A percentile compares a stretch with the other conserved stretches of the same genome.
Conservation (phyloP, 2,329 filamentous ascomycete genomes). For the Xylariomycetidae sp. region DNA sequence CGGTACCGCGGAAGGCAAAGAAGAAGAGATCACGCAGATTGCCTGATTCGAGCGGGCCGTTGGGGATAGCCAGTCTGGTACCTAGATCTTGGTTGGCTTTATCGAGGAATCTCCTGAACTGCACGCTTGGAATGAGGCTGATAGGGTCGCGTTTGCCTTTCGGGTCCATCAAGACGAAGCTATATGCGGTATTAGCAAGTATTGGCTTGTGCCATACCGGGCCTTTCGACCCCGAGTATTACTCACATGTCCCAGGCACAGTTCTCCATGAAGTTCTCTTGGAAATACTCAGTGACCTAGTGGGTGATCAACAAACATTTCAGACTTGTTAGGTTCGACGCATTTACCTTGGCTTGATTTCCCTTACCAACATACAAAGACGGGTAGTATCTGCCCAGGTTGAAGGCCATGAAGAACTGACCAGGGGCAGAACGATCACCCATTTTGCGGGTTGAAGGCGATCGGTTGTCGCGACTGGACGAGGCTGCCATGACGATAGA, state of each 20-base stretch:
- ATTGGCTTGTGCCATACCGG: too few relatives aligned
- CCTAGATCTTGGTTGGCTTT: slow-evolving; percentile 58
- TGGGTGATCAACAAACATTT: too few relatives aligned
- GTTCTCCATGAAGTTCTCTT: slow-evolving; percentile 50
- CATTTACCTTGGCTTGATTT: slow-evolving; percentile 46
- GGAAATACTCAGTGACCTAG: slow-evolving; percentile 45
- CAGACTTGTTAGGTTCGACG: too few relatives aligned
- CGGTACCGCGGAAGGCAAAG: slow-evolving; percentile 55
- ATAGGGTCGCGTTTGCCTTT: slow-evolving; percentile 44
- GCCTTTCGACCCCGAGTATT: not conserved
- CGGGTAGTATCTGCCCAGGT: slow-evolving; percentile 53
- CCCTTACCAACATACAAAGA: slow-evolving; percentile 51
- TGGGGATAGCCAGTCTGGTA: slow-evolving; percentile 54
- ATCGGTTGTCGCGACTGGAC: too few relatives aligned
- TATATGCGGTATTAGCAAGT: too few relatives aligned
- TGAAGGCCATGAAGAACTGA: slow-evolving; percentile 43
- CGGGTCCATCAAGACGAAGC: slow-evolving; percentile 56
- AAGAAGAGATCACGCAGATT: slow-evolving; percentile 58
- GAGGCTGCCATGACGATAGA: too few relatives aligned
- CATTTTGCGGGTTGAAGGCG: slow-evolving; percentile 12
- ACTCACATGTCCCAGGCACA: slow-evolving; percentile 75
- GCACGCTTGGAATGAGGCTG: slow-evolving; percentile 62
- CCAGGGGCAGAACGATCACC: slow-evolving; percentile 23
- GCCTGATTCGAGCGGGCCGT: slow-evolving; percentile 38
- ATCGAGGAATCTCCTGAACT: slow-evolving; percentile 61